A percentile compares a stretch with the other conserved stretches of the same genome.
phyloP scores from a whole-genome alignment of 768 basidiomycete genomes.

The Boletus reticulatus region DNA sequence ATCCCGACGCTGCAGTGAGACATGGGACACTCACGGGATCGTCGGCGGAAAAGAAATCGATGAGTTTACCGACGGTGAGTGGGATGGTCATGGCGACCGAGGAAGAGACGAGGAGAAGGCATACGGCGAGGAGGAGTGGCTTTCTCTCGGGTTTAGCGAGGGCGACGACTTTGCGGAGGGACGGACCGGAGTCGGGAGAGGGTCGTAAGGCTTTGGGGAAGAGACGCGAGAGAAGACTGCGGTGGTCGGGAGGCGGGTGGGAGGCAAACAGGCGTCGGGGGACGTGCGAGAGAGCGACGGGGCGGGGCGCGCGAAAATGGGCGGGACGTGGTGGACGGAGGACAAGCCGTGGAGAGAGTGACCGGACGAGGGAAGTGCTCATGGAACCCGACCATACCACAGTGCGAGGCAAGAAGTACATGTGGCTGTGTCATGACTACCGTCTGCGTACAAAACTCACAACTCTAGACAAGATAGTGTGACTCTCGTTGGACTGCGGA shows the following conservation, averaged over 20 bases:
- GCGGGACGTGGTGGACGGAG: neutral
- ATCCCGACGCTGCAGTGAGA: neutral
- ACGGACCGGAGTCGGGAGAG: slow-evolving; percentile 49
- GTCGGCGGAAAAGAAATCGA: slow-evolving; percentile 83
- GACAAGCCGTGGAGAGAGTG: neutral
- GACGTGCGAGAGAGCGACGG: neutral
- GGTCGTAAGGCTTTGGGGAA: slow-evolving; percentile 33
- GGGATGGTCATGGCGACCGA: slow-evolving; percentile 91
- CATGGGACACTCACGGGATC: slow-evolving; percentile 49
- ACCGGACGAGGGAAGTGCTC: neutral
- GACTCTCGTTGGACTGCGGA: too few species aligned
- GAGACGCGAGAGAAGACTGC: slow-evolving; percentile 25
- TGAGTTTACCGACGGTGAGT: slow-evolving; percentile 88
- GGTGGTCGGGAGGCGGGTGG: neutral
- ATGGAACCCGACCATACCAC: neutral
- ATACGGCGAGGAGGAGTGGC: slow-evolving; percentile 72
- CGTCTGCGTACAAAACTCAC: neutral
- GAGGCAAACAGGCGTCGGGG: slow-evolving; percentile 14
- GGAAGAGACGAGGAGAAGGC: slow-evolving; percentile 82
- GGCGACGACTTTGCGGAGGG: slow-evolving; percentile 69
- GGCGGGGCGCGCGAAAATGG: neutral
- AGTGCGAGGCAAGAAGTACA: too few species aligned
- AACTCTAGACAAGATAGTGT: neutral
- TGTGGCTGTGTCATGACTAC: neutral
- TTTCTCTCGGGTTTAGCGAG: slow-evolving; percentile 84